A percentile compares a stretch with the other conserved stretches of the same genome.
Evolutionary conservation across 192 early-diverging fungal species (phyloP).

Genomic region (Cetraspora pellucida): DNA sequence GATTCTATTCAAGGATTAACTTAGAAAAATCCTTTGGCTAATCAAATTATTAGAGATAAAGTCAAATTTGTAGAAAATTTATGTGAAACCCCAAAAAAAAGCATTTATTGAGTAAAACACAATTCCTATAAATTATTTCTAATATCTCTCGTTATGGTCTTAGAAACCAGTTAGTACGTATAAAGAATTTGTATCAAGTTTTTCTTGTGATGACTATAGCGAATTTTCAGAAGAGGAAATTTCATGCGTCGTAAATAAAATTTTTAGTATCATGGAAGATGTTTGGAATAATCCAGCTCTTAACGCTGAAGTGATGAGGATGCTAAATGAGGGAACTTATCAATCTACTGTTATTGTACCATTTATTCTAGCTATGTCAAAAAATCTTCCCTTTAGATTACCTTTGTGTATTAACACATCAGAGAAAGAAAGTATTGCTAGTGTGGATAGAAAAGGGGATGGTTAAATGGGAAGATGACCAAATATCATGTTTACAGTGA

Average conservation of each 20-base stretch:
- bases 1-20: conserved; percentile 7
- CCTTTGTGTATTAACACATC: conserved; percentile 2
- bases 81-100: not conserved
- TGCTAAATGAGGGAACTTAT: conserved; percentile 18
- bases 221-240: conserved; percentile 5
- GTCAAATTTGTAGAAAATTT: not conserved
- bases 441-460: conserved; percentile 1
- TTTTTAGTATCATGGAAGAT: not conserved
- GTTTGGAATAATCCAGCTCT: conserved; percentile 17
- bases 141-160: not conserved
- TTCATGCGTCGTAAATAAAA: not conserved
- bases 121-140: not conserved
- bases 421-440: conserved; percentile 15
- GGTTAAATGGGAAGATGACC: not conserved
- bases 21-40: conserved; percentile 1
- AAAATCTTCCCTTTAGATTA: conserved; percentile 5
- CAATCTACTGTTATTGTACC: conserved; percentile 20
- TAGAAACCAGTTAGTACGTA: not conserved
- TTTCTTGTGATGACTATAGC: not conserved
- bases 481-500: conserved; percentile 2
- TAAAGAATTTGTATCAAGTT: not conserved
- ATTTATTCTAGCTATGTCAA: conserved; percentile 9
- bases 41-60: conserved; percentile 8
- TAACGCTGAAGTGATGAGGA: not conserved
- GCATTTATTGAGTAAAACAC: not conserved